Evolutionary conservation across 2,329 filamentous ascomycete genomes (phyloP), one percentile per base, ranked within the genome.

Genomic region (Onygenales sp.): DNA sequence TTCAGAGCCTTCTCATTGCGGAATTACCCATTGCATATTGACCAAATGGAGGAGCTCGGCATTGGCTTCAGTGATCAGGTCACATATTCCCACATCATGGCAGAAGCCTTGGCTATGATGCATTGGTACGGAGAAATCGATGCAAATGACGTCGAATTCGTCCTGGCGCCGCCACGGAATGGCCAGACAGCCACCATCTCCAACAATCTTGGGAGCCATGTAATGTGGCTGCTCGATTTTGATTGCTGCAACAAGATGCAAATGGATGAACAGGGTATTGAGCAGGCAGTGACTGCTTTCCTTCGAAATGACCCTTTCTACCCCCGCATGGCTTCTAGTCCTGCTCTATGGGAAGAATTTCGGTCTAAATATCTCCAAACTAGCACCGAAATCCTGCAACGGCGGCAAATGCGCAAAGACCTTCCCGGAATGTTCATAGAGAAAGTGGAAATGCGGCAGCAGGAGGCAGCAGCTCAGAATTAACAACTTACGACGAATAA

Each of bases 121-220:
- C 73, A 79, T 55, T 83, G 77, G 78, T 45, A 58, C 1, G 72
- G 68, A 0, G 56, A 64, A 9, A 60, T 79, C 0, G 78, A 82
- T 56, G 78, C 72, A 0, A 75, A 75, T 38, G 78, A 80, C 45
- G 69, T 83, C 2, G 77, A 83, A 48, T 82, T 81, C 57, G 79
- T 82, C 0, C 69, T 82, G 2, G 68, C 62, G 0, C 54, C 61
- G 2, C 56, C 54, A 2, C 48, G 54, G 5, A 47, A 7, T 4
- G 2, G 39, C 5, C 27, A 49, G 7, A 33, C 48, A 42, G 11
- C 49, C 43, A 17, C 54, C 3, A 44, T 57, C 2, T 55, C 53
- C 0, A 60, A 59, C 49, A 32, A 54, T 0, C 59, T 76, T 0
- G 71, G 68, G 0, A 8, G 55, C 0, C 70, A 75, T 56, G 50